Evolutionary conservation across 768 basidiomycete genomes (phyloP).

Genomic region (Hericium rajendrae): DNA sequence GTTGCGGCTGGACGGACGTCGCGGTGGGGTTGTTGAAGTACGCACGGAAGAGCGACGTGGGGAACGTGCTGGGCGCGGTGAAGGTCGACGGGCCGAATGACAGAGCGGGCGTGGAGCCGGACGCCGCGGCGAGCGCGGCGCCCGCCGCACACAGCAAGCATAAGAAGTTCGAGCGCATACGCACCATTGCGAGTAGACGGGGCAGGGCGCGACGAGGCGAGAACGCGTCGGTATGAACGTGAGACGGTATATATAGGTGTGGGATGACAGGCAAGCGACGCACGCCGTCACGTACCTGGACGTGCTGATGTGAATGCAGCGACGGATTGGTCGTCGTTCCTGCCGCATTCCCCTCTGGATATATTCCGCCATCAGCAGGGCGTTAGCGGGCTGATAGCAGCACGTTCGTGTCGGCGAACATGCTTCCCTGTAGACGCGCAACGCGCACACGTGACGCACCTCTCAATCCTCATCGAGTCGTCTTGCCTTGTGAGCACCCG

Average conservation of each 20-base stretch:
- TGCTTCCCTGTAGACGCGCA: too few relatives aligned
- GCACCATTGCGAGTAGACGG: background rate
- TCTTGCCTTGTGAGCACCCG: too few relatives aligned
- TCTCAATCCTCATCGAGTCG: too few relatives aligned
- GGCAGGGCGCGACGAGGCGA: background rate
- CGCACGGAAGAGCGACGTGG: slow-evolving; percentile 49
- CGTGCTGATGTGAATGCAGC: background rate
- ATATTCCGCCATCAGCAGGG: too few relatives aligned
- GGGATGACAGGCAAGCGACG: slow-evolving; percentile 2
- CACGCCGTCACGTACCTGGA: background rate
- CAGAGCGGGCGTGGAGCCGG: background rate
- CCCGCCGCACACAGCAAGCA: background rate
- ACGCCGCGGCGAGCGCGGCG: too few relatives aligned
- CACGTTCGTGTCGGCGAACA: too few relatives aligned
- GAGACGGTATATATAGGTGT: background rate
- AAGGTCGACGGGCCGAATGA: slow-evolving; percentile 34
- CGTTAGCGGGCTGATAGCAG: too few relatives aligned
- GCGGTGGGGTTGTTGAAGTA: slow-evolving; percentile 71
- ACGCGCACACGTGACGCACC: too few relatives aligned
- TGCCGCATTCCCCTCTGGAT: too few relatives aligned
- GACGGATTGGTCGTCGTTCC: background rate
- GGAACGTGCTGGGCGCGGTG: slow-evolving; percentile 54
- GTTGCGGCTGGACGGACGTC: slow-evolving; percentile 65
- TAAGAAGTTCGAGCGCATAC: background rate
- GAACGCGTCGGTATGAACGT: slow-evolving; percentile 1